Percentiles rank a stretch among this genome's conserved stretches.
These are phyloP conservation scores for Grosmannia penicillata DNA, from an alignment of 2,329 filamentous ascomycete genomes.

Conservation along the genomic window DNA sequence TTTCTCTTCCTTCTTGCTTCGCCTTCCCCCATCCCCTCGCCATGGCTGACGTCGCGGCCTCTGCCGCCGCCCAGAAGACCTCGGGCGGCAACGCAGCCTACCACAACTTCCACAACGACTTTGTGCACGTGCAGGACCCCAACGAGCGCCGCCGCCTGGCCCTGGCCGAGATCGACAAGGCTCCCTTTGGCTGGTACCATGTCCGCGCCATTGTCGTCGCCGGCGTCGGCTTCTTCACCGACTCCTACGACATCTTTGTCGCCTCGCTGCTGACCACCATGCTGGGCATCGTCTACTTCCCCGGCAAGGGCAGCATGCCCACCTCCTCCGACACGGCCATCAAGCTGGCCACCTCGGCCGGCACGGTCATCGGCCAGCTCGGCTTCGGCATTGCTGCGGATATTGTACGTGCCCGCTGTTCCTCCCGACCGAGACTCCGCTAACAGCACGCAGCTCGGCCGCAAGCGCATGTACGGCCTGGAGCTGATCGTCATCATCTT, in stretches of 20 bases:
- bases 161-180: conserved; percentile 69
- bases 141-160: conserved; percentile 68
- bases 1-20: not conserved
- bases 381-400: conserved; percentile 70
- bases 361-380: conserved; percentile 71
- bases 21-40: not conserved
- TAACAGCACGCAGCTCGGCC: conserved; percentile 10
- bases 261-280: conserved; percentile 60
- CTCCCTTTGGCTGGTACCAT: conserved; percentile 74
- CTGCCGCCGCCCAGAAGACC: conserved; percentile 25
- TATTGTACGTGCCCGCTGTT: conserved; percentile 8
- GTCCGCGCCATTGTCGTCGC: conserved; percentile 63
- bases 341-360: conserved; percentile 71
- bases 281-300: conserved; percentile 66
- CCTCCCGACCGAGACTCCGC: not conserved
- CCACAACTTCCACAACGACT: conserved; percentile 52
- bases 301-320: conserved; percentile 43
- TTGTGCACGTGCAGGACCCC: conserved; percentile 45
- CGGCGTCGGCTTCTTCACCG: conserved; percentile 80
- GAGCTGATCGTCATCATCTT: conserved; percentile 72
- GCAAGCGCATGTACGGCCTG: conserved; percentile 53
- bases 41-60: conserved; percentile 10
- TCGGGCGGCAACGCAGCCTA: conserved; percentile 54
- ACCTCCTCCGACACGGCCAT: conserved; percentile 61
- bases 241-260: conserved; percentile 66